Percentiles rank a stretch among this genome's conserved stretches.
These are phyloP conservation scores for Croton laevigatus DNA, from an alignment of 441 rosid genomes.

Conservation along the genomic window DNA sequence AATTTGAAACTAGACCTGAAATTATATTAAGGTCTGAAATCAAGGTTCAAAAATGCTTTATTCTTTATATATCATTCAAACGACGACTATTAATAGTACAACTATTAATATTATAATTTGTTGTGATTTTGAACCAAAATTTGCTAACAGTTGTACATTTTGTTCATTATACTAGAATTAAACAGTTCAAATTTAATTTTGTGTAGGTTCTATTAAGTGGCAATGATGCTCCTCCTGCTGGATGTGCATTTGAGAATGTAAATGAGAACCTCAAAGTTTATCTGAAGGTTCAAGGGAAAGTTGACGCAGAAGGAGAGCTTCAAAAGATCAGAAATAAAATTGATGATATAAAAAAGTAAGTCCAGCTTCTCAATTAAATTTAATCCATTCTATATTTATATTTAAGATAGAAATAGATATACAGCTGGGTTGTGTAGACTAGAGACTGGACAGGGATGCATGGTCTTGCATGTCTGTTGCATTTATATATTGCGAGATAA, in stretches of 20 bases:
- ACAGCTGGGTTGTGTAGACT: too few relatives aligned
- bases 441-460: too few relatives aligned
- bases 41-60: too few relatives aligned
- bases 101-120: too few relatives aligned
- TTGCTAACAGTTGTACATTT: not conserved
- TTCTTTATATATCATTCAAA: too few relatives aligned
- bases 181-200: not conserved
- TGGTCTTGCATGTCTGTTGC: too few relatives aligned
- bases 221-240: conserved; percentile 64
- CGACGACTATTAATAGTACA: too few relatives aligned
- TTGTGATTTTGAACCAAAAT: too few relatives aligned
- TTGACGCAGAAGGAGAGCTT: conserved; percentile 58
- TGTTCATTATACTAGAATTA: not conserved
- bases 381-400: not conserved
- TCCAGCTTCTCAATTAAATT: not conserved
- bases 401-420: too few relatives aligned
- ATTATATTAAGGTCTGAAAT: not conserved
- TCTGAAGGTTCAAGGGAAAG: conserved; percentile 66
- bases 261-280: conserved; percentile 78
- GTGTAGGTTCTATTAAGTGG: conserved; percentile 65
- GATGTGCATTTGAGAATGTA: conserved; percentile 78
- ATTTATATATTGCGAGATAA: too few relatives aligned
- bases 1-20: not conserved
- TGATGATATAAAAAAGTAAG: conserved; percentile 71
- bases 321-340: conserved; percentile 67